Base-by-base conservation (phyloP, 2,329 filamentous ascomycete genomes). In the Purpureocillium lavendulum region DNA sequence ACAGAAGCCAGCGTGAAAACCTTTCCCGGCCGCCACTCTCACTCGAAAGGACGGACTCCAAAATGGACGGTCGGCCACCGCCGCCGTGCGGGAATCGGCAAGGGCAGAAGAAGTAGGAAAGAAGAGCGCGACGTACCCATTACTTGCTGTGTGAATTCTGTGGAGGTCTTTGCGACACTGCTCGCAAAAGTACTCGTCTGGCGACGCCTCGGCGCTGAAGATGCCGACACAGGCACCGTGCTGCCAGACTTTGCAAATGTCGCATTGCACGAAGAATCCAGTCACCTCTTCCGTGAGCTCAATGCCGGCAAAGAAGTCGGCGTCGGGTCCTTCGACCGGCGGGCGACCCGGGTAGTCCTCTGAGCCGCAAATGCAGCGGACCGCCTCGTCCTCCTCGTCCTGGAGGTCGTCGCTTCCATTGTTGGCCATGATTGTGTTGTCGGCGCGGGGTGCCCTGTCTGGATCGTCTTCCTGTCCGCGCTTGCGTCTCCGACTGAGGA, bases 181-280 rank as follows among this genome's bases (percentile, higher is more conserved):
- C 66, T 98, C 92, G 65, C 92, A 98, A 58, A 92, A 98, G 67
- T 98, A 98, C 62, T 97, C 89, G 40, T 97, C 90, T 9, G 92
- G 92, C 49, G 87, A 90, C 59, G 84, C 82, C 50, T 86, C 83
- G 62, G 95, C 90, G 50, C 92, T 92, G 68, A 94, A 88, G 55
- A 98, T 95, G 44, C 92, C 90, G 43, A 98, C 90, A 57, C 92
- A 98, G 44, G 89, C 90, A 54, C 92, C 92, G 60, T 98, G 92
- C 61, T 98, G 92, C 92, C 90, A 98, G 47, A 97, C 92, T 60
- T 94, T 94, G 71, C 92, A 98, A 48, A 86, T 73, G 65, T 97
- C 92, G 74, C 92, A 98, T 69, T 97, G 90, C 49, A 98, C 89
- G 64, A 96, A 98, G 64, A 97, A 84, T 38, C 89, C 90, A 33